Evolutionary conservation across 176 grass and related monocot genomes (phyloP), one percentile per base, ranked within the genome.

Genomic region (Neostapfia colusana): DNA sequence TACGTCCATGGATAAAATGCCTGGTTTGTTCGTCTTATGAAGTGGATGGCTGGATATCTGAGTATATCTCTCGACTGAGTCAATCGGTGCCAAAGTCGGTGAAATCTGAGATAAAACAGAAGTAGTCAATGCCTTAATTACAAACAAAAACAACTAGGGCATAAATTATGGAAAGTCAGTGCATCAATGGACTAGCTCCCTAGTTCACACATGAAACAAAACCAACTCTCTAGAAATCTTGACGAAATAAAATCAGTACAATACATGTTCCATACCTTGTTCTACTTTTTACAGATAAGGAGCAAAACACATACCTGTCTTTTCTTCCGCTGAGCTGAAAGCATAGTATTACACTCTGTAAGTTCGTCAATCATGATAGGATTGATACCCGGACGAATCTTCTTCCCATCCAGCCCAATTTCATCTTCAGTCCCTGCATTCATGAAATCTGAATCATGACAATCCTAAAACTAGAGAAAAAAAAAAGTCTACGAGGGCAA

Each of bases 281-380:
- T 65, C 45, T 77, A 65, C 13, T 36, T 77, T 53, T 44, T 41
- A 54, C 38, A 44, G 65, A 13, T 71, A 36, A 67, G 65, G 40
- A 63, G 45, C 10, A 38, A 7, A 6, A 69, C 17, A 49, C 78
- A 50, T 83, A 99, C 95, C 92, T 99, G 91, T 44, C 95, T 88
- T 90, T 99, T 91, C 81, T 99, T 99, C 64, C 95, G 92, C 67
- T 99, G 95, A 57, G 86, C 95, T 18, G 95, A 99, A 42, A 99
- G 92, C 83, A 89, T 80, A 68, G 88, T 81, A 85, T 99, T 99
- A 45, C 91, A 99, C 28, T 99, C 95, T 36, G 89, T 89, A 79
- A 99, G 87, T 80, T 99, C 95, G 54, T 88, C 92, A 68, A 99
- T 91, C 34, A 92, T 92, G 51, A 75, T 36, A 86, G 89, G 79